Evolutionary conservation across 768 basidiomycete species (phyloP).

Genomic region (Strobilomyces dryophilus): DNA sequence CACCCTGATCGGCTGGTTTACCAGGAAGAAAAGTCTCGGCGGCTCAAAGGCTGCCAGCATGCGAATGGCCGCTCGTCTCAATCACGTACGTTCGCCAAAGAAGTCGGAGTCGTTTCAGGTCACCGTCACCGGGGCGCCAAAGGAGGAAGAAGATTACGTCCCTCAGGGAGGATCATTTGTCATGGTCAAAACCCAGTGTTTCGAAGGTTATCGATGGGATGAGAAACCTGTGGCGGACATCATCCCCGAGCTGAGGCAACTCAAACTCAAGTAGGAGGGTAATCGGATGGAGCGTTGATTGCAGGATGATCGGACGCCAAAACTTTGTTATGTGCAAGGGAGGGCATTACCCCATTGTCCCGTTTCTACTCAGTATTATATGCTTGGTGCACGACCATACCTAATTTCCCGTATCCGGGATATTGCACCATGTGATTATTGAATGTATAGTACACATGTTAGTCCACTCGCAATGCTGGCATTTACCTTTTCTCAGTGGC

Average conservation of each 20-base stretch:
- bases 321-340: background rate
- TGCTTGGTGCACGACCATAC: no score
- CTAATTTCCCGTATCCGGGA: background rate
- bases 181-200: slow-evolving; percentile 13
- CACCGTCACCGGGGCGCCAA: background rate
- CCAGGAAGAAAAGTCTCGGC: background rate
- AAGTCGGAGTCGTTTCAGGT: background rate
- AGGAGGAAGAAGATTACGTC: background rate
- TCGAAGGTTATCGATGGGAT: slow-evolving; percentile 14
- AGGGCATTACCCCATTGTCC: background rate
- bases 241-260: slow-evolving; percentile 27
- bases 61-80: background rate
- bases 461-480: no score
- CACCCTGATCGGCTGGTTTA: background rate
- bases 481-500: background rate
- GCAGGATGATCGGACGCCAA: background rate
- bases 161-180: background rate
- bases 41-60: background rate
- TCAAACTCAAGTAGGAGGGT: slow-evolving; percentile 15
- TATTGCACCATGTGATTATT: slow-evolving; percentile 4
- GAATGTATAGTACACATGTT: no score
- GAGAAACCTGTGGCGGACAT: slow-evolving; percentile 26
- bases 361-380: no score
- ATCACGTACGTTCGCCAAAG: background rate
- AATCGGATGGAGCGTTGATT: background rate